These are phyloP conservation scores for Leishmania tarentolae DNA, from an alignment of 208 protist species.

Conservation along the genomic window DNA sequence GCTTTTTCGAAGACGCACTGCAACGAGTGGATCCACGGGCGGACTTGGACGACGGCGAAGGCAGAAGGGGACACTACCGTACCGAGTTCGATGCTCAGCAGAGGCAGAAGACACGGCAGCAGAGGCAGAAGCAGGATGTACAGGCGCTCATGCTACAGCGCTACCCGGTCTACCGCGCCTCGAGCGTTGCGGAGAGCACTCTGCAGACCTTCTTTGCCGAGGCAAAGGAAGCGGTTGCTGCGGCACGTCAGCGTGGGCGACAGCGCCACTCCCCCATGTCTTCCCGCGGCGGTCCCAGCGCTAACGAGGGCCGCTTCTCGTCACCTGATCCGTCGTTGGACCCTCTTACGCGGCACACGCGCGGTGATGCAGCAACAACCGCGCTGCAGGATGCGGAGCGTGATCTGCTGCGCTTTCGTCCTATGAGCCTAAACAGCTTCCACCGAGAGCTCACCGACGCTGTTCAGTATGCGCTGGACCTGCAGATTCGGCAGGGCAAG, in stretches of 20 bases:
- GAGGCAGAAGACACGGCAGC: slow-evolving; percentile 13
- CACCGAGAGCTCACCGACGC: slow-evolving; percentile 65
- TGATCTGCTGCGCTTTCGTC: slow-evolving; percentile 51
- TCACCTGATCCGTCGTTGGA: not conserved
- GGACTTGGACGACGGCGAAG: slow-evolving; percentile 3
- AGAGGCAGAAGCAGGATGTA: slow-evolving; percentile 11
- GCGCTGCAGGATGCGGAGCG: slow-evolving; percentile 45
- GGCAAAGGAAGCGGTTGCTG: slow-evolving; percentile 17
- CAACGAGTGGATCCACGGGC: slow-evolving; percentile 14
- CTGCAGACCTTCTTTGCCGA: slow-evolving; percentile 37
- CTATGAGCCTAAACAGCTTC: slow-evolving; percentile 68
- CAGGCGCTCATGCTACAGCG: slow-evolving; percentile 8
- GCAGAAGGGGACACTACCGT: slow-evolving; percentile 10
- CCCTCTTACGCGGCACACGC: too few relatives aligned
- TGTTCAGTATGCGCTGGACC: slow-evolving; percentile 60
- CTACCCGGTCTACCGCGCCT: slow-evolving; percentile 72
- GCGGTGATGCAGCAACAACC: not conserved
- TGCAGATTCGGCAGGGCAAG: slow-evolving; percentile 49
- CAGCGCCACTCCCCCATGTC: not conserved
- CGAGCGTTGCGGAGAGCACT: slow-evolving; percentile 76
- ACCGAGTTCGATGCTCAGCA: slow-evolving; percentile 16
- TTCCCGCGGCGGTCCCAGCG: not conserved
- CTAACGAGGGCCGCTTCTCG: not conserved
- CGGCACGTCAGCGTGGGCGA: not conserved
- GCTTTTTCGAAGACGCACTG: slow-evolving; percentile 35